These are phyloP conservation scores for Aspergillus sparsus DNA, from an alignment of 495 filamentous ascomycete species.

Conservation along the genomic window DNA sequence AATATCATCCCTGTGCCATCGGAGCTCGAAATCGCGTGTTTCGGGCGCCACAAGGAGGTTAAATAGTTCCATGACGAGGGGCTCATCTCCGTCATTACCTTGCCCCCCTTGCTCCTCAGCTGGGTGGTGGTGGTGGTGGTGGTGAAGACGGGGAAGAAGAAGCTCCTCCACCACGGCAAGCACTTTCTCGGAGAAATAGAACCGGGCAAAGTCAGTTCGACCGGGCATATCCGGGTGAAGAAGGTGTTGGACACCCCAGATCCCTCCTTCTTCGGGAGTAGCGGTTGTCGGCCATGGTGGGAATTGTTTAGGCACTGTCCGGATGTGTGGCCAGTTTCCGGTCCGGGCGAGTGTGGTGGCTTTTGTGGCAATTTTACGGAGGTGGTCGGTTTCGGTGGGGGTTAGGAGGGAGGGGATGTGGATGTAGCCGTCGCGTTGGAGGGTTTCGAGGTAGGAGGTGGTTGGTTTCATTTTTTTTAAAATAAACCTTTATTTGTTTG, in stretches of 20 bases:
- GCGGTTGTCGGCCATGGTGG: slow-evolving; percentile 67
- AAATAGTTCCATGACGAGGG: slow-evolving; percentile 76
- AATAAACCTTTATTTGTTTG: no score
- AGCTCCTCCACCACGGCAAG: slow-evolving; percentile 58
- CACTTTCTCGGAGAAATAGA: slow-evolving; percentile 68
- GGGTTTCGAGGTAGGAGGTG: slow-evolving; percentile 42
- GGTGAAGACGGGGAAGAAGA: slow-evolving; percentile 28
- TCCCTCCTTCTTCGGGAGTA: slow-evolving; percentile 57
- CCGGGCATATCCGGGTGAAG: slow-evolving; percentile 67
- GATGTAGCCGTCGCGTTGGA: slow-evolving; percentile 53
- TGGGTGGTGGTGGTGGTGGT: background rate
- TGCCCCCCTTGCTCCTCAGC: no score
- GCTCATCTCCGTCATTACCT: slow-evolving; percentile 38
- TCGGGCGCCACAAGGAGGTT: slow-evolving; percentile 75
- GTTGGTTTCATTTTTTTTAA: slow-evolving; percentile 9
- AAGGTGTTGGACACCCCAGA: slow-evolving; percentile 87
- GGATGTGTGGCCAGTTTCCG: slow-evolving; percentile 74
- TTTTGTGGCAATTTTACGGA: slow-evolving; percentile 55
- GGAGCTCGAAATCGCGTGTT: slow-evolving; percentile 60
- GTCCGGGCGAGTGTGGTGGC: slow-evolving; percentile 57
- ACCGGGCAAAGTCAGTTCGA: slow-evolving; percentile 53
- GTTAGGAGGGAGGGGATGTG: slow-evolving; percentile 50
- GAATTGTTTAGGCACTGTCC: slow-evolving; percentile 83
- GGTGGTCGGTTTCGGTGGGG: slow-evolving; percentile 46
- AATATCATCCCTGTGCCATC: slow-evolving; percentile 82